Evolutionary conservation across 352 stramenopile genomes (phyloP).

Genomic region (Globisporangium alternatum): DNA sequence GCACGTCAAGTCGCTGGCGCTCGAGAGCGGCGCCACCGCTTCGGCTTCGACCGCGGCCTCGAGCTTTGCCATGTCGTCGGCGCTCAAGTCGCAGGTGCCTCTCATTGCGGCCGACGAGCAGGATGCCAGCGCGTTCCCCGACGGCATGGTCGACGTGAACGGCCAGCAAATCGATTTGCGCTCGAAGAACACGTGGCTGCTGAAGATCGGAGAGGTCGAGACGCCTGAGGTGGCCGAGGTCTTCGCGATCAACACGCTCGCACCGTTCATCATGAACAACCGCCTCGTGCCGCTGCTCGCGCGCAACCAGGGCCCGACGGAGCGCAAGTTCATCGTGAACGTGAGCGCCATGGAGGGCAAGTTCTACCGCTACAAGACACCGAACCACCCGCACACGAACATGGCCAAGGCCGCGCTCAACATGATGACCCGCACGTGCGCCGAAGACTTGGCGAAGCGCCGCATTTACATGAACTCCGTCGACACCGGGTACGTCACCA

Average conservation of each 20-base stretch:
- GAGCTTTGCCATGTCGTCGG: slow-evolving; percentile 61
- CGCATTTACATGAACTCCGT: slow-evolving; percentile 97
- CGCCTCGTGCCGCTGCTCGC: slow-evolving; percentile 89
- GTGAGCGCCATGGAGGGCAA: slow-evolving; percentile 98
- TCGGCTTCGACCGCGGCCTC: slow-evolving; percentile 9
- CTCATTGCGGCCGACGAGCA: slow-evolving; percentile 73
- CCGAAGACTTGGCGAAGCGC: slow-evolving; percentile 92
- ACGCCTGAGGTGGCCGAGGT: slow-evolving; percentile 85
- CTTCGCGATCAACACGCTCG: slow-evolving; percentile 94
- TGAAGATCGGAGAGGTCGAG: slow-evolving; percentile 93
- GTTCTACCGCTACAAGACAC: slow-evolving; percentile 97
- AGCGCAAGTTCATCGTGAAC: slow-evolving; percentile 95
- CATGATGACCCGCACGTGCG: slow-evolving; percentile 98
- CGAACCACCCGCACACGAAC: slow-evolving; percentile 97
- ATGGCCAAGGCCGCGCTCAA: slow-evolving; percentile 98
- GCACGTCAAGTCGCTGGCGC: slow-evolving; percentile 56
- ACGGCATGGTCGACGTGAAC: slow-evolving; percentile 92
- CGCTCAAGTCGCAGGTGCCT: slow-evolving; percentile 80
- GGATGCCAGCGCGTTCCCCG: slow-evolving; percentile 54
- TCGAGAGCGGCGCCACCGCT: slow-evolving; percentile 16
- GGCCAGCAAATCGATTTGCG: slow-evolving; percentile 95
- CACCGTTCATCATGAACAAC: slow-evolving; percentile 97
- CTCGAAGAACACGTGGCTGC: slow-evolving; percentile 93
- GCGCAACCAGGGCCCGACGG: slow-evolving; percentile 32
- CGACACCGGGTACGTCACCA: slow-evolving; percentile 89